Evolutionary conservation across 768 basidiomycete species (phyloP).

Genomic region (Dentipellis fragilis): DNA sequence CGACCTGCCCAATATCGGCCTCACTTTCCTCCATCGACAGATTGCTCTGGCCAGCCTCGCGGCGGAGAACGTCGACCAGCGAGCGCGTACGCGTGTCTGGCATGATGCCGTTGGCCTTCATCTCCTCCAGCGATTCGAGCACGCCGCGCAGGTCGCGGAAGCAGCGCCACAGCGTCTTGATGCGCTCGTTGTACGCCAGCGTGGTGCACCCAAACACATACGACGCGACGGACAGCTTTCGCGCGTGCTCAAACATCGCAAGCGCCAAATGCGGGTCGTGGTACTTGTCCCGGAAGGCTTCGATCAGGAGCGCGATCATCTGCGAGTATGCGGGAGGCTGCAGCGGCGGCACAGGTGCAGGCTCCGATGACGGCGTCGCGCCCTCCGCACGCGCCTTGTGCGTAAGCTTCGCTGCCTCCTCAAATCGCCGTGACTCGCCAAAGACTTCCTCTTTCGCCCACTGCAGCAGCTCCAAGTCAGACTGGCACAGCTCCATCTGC

Average conservation of each 20-base stretch:
- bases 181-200: conserved; percentile 78
- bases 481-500: conserved; percentile 58
- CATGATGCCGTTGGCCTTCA: neutral
- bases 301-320: conserved; percentile 70
- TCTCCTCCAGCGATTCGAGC: neutral
- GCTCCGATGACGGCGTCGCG: conserved; percentile 16
- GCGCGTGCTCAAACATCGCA: conserved; percentile 73
- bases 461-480: conserved; percentile 59
- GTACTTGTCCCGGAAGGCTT: conserved; percentile 68
- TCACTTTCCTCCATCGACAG: neutral
- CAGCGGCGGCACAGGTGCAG: conserved; percentile 24
- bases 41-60: neutral
- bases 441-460: conserved; percentile 72
- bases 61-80: neutral
- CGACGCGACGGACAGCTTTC: conserved; percentile 61
- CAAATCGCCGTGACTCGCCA: conserved; percentile 40
- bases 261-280: conserved; percentile 73
- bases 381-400: conserved; percentile 16
- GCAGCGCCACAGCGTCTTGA: conserved; percentile 74
- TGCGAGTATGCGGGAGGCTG: conserved; percentile 65
- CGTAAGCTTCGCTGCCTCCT: conserved; percentile 33
- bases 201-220: conserved; percentile 90
- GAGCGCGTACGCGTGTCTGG: neutral
- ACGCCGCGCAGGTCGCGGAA: conserved; percentile 18
- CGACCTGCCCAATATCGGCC: neutral